Conservation (phyloP, 2,329 filamentous ascomycete genomes). For the Aspergillus melleus region DNA sequence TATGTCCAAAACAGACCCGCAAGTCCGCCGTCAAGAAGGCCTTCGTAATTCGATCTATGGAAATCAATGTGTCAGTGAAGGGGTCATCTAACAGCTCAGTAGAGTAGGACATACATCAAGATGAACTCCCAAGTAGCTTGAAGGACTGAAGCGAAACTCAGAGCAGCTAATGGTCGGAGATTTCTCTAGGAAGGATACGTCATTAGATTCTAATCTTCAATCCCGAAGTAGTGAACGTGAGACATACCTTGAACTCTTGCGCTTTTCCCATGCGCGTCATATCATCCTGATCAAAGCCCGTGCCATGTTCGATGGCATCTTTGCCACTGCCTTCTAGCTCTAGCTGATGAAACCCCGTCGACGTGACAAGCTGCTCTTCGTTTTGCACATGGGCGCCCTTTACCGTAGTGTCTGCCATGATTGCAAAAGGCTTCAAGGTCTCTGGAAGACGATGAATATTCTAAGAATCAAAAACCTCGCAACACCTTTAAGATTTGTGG, state of each 20-base stretch:
- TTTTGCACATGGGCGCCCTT: neutral
- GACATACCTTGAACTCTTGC: constrained; percentile 30
- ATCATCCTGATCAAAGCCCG: constrained; percentile 24
- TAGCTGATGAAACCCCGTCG: constrained; percentile 3
- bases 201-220: neutral
- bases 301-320: constrained; percentile 8
- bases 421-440: neutral
- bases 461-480: neutral
- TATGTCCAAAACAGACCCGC: constrained; percentile 32
- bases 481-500: neutral
- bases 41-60: constrained; percentile 24
- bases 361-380: neutral
- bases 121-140: constrained; percentile 40
- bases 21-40: constrained; percentile 27
- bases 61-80: neutral
- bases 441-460: neutral
- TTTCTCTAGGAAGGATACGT: constrained; percentile 26
- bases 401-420: neutral
- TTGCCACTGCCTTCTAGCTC: constrained; percentile 6
- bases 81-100: neutral
- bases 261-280: constrained; percentile 34
- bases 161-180: constrained; percentile 32
- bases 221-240: neutral
- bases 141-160: constrained; percentile 37
- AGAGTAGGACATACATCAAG: constrained; percentile 26